Evolutionary conservation across 2,329 filamentous ascomycete species (phyloP), one percentile per base, ranked within the genome.

Genomic region (Xylariaceae sp.): DNA sequence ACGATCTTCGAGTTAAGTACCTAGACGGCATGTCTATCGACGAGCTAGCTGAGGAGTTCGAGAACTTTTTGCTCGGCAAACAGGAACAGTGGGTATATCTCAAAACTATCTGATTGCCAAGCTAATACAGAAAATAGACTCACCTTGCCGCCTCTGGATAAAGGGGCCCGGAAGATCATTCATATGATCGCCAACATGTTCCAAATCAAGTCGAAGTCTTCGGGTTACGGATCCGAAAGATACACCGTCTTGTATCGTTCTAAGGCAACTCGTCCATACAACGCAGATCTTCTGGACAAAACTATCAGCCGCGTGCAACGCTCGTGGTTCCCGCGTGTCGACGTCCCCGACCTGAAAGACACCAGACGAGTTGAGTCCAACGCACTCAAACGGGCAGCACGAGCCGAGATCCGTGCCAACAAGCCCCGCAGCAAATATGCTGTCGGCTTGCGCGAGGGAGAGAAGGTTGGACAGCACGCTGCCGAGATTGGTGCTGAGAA

Each of bases 401-500:
- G 37, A 42, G 9, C 11, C 35, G 68, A 70, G 37, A 63, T 30
- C 55, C 67, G 54, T 61, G 73, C 65, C 39, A 67, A 56, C 62
- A 75, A 70, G 51, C 66, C 62, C 1, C 67, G 73, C 58, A 69
- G 62, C 42, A 68, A 48, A 69, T 71, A 70, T 57, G 68, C 72
- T 2, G 81, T 82, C 10, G 80, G 79, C 1, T 90, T 94, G 66
- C 83, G 82, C 62, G 89, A 97, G 68, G 94, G 94, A 15, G 92
- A 97, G 65, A 78, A 96, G 34, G 92, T 97, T 2, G 94, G 93
- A 52, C 90, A 84, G 1, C 84, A 86, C 52, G 92, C 93, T 1
- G 89, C 92, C 9, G 92, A 96, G 72, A 80, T 99, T 37, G 89
- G 90, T 1, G 78, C 80, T 3, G 89, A 88, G 56, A 97, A 96